These are phyloP conservation scores for Prunus mongolica DNA, from an alignment of 306 rosid genomes.

Conservation along the genomic window DNA sequence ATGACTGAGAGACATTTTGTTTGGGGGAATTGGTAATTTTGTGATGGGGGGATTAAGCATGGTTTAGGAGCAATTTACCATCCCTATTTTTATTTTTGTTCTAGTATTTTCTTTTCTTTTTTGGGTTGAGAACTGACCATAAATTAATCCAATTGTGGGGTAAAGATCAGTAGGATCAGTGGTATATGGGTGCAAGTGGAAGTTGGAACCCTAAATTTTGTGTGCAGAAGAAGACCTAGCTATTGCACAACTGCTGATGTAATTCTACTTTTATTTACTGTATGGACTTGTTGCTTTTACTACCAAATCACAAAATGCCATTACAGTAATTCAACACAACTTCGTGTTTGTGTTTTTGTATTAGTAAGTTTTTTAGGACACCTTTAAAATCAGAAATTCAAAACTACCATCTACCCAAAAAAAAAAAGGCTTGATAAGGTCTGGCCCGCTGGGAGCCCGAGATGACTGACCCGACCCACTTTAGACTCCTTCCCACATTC, in stretches of 20 bases:
- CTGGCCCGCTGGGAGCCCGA: too few relatives aligned
- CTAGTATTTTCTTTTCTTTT: not conserved
- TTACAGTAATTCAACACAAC: too few relatives aligned
- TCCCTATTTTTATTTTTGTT: slow-evolving; percentile 10
- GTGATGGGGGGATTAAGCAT: slow-evolving; percentile 3
- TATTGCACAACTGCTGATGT: slow-evolving; percentile 9
- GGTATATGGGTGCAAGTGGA: slow-evolving; percentile 11
- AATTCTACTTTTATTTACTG: not conserved
- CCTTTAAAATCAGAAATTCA: too few relatives aligned
- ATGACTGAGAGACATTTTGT: slow-evolving; percentile 32
- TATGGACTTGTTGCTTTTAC: not conserved
- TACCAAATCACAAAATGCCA: too few relatives aligned
- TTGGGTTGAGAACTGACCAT: slow-evolving; percentile 4
- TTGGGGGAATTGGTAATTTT: not conserved
- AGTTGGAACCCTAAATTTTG: slow-evolving; percentile 37
- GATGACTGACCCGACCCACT: too few relatives aligned
- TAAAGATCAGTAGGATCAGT: slow-evolving; percentile 6
- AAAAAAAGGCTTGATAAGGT: too few relatives aligned
- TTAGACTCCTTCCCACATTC: too few relatives aligned
- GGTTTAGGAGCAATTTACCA: slow-evolving; percentile 17
- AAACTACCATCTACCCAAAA: too few relatives aligned
- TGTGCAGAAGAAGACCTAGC: slow-evolving; percentile 14
- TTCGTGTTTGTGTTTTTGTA: too few relatives aligned
- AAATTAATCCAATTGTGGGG: slow-evolving; percentile 8
- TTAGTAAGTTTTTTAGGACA: too few relatives aligned